Conservation (phyloP, 805 yeast genomes). For the Priceomyces haplophilus region DNA sequence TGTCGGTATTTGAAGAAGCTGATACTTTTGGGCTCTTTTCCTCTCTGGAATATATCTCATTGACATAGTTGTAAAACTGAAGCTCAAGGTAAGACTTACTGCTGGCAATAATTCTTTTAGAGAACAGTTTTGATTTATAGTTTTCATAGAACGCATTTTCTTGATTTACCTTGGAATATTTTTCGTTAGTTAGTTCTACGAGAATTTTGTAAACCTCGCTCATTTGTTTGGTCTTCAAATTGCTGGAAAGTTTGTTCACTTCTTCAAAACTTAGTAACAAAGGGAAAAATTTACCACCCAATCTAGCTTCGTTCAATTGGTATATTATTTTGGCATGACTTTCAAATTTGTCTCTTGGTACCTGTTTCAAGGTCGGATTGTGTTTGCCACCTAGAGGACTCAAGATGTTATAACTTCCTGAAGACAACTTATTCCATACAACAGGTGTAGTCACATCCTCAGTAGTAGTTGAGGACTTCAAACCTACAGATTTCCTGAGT, state of each 20-base stretch:
- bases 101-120: slow-evolving; percentile 46
- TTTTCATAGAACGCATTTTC: slow-evolving; percentile 30
- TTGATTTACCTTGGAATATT: slow-evolving; percentile 31
- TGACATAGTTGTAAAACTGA: slow-evolving; percentile 76
- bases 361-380: slow-evolving; percentile 24
- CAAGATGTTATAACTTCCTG: slow-evolving; percentile 31
- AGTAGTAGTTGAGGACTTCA: slow-evolving; percentile 15
- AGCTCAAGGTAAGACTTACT: slow-evolving; percentile 63
- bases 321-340: slow-evolving; percentile 69
- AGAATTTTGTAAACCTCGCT: slow-evolving; percentile 73
- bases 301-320: slow-evolving; percentile 67
- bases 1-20: slow-evolving; percentile 65
- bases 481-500: slow-evolving; percentile 69
- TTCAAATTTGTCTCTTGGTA: slow-evolving; percentile 60
- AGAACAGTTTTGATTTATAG: slow-evolving; percentile 18
- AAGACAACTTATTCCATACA: slow-evolving; percentile 33
- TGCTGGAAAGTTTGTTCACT: slow-evolving; percentile 55
- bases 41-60: slow-evolving; percentile 62
- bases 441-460: slow-evolving; percentile 19
- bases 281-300: slow-evolving; percentile 50
- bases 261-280: slow-evolving; percentile 59
- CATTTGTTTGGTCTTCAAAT: slow-evolving; percentile 65
- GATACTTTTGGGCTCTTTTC: slow-evolving; percentile 33
- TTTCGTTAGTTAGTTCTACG: slow-evolving; percentile 42
- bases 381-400: slow-evolving; percentile 25